Percentiles rank a stretch among this genome's conserved stretches.
phyloP scores from a whole-genome alignment of 768 basidiomycete genomes.

The Cantharellus anzutake region DNA sequence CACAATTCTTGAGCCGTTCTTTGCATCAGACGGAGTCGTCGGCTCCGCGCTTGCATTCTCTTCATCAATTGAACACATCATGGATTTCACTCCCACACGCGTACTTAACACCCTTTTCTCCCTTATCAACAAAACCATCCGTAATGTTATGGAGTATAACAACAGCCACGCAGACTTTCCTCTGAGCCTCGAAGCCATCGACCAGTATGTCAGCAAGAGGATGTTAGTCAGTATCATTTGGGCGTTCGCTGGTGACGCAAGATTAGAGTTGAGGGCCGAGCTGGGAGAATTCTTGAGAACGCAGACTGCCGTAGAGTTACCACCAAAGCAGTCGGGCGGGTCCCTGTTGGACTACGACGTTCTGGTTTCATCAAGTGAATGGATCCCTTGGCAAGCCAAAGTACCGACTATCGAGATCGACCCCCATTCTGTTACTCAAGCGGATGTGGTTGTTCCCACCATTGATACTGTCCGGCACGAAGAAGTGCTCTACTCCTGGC shows the following conservation, averaged over 20 bases:
- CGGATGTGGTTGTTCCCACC: constrained; percentile 94
- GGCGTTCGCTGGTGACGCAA: constrained; percentile 97
- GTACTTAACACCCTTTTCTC: constrained; percentile 95
- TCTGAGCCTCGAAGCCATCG: constrained; percentile 59
- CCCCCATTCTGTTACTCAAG: constrained; percentile 84
- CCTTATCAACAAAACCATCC: constrained; percentile 85
- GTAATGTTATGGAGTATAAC: constrained; percentile 90
- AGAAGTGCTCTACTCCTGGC: constrained; percentile 95
- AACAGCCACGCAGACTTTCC: constrained; percentile 91
- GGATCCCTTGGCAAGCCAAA: constrained; percentile 79
- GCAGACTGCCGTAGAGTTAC: constrained; percentile 80
- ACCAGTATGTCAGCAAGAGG: constrained; percentile 81
- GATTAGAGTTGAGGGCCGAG: constrained; percentile 68
- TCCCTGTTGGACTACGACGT: constrained; percentile 95
- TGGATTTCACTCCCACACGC: constrained; percentile 89
- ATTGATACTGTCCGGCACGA: constrained; percentile 98
- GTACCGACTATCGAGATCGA: constrained; percentile 96
- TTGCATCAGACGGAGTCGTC: constrained; percentile 67
- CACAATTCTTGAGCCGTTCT: constrained; percentile 59
- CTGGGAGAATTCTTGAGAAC: constrained; percentile 76
- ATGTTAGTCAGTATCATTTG: constrained; percentile 85
- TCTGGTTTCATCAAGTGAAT: constrained; percentile 65
- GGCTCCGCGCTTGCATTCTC: constrained; percentile 61
- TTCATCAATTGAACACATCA: constrained; percentile 83
- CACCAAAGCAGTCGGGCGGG: constrained; percentile 47